Conservation (phyloP, 768 basidiomycete species). For the Trametes punicea region DNA sequence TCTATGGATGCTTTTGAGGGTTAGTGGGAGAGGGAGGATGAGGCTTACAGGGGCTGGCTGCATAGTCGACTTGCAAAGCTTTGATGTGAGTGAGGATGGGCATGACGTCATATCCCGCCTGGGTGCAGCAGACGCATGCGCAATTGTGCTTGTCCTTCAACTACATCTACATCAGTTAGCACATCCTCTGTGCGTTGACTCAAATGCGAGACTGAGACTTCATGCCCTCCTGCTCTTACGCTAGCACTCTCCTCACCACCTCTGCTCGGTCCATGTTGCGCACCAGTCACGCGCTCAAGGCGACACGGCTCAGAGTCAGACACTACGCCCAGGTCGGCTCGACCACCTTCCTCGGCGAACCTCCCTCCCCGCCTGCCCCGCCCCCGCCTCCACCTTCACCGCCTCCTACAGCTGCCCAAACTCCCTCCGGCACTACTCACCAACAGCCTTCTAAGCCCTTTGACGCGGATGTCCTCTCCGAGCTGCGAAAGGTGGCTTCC, state of each 20-base stretch:
- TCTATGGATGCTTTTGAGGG: no score
- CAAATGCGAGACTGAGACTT: neutral
- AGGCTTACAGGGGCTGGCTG: no score
- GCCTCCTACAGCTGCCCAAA: neutral
- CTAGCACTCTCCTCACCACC: neutral
- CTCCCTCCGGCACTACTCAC: neutral
- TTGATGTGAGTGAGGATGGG: neutral
- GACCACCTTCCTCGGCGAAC: conserved; percentile 23
- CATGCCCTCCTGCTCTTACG: conserved; percentile 1
- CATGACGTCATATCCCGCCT: neutral
- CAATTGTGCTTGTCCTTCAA: no score
- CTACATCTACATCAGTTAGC: no score
- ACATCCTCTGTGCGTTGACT: neutral
- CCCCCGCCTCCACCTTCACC: neutral
- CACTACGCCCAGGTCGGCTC: conserved; percentile 27
- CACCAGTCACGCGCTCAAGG: neutral
- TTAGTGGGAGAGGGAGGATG: no score
- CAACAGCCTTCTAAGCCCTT: conserved; percentile 7
- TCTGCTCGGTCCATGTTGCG: neutral
- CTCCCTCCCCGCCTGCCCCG: conserved; percentile 22
- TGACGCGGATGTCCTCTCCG: conserved; percentile 25
- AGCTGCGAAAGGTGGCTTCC: conserved; percentile 15
- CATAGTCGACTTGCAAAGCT: no score
- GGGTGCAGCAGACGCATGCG: no score
- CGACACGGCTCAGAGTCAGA: neutral